Percentiles rank a stretch among this genome's conserved stretches.
phyloP scores from a whole-genome alignment of 1,284 basidiomycete species.

The Hemileia vastatrix region DNA sequence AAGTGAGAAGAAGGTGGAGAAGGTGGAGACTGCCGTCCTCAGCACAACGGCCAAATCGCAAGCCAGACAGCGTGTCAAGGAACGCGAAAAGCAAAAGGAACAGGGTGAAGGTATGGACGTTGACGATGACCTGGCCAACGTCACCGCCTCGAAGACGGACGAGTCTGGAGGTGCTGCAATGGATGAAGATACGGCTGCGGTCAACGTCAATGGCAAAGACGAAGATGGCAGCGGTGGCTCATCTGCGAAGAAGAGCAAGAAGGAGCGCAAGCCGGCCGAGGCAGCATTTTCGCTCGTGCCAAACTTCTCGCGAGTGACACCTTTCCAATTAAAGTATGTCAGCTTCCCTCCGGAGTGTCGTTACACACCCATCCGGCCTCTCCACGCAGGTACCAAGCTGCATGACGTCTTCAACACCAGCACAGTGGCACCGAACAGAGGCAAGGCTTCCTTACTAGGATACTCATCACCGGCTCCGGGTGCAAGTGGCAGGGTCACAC shows the following conservation, averaged over 20 bases:
- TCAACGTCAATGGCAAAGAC: slow-evolving; percentile 34
- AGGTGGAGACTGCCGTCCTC: slow-evolving; percentile 79
- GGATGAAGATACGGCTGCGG: slow-evolving; percentile 24
- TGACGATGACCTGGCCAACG: slow-evolving; percentile 57
- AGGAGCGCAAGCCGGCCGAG: slow-evolving; percentile 65
- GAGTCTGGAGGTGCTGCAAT: slow-evolving; percentile 7
- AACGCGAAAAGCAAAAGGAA: slow-evolving; percentile 41
- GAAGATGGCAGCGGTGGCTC: slow-evolving; percentile 23
- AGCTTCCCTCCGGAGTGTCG: slow-evolving; percentile 66
- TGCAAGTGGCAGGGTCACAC: no score
- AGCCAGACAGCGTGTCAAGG: slow-evolving; percentile 68
- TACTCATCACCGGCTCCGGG: no score
- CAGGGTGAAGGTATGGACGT: slow-evolving; percentile 64
- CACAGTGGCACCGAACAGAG: no score
- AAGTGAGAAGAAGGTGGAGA: slow-evolving; percentile 76
- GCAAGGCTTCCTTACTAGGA: no score
- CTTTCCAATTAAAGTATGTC: slow-evolving; percentile 76
- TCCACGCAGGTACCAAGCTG: no score
- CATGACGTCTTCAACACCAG: no score
- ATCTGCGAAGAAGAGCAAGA: slow-evolving; percentile 27
- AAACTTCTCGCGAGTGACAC: slow-evolving; percentile 88
- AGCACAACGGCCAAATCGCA: slow-evolving; percentile 88
- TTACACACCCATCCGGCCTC: slow-evolving; percentile 76
- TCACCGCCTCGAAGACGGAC: no score
- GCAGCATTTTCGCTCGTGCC: slow-evolving; percentile 62